A percentile compares a stretch with the other conserved stretches of the same genome.
Conservation (phyloP, 345 rosid species). For the Schrenkiella parvula region DNA sequence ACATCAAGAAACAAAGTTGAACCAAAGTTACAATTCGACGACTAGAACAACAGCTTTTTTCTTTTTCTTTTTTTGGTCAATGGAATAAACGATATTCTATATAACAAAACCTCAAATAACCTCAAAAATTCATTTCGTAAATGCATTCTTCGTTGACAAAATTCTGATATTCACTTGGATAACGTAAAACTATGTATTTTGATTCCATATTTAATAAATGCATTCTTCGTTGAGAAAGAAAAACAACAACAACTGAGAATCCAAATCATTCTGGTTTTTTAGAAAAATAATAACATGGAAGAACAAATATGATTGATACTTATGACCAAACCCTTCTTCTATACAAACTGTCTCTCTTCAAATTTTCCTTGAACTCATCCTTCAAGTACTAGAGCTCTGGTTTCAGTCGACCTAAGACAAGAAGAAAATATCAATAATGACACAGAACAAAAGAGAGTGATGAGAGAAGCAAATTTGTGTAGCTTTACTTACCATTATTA, state of each 20-base stretch:
- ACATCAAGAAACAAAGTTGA: no score
- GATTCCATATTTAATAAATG: constrained; percentile 15
- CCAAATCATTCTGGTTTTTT: constrained; percentile 22
- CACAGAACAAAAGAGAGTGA: not conserved
- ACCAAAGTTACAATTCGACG: no score
- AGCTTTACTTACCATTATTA: constrained; percentile 45
- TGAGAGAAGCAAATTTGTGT: not conserved
- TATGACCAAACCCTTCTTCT: constrained; percentile 26
- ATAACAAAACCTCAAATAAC: no score
- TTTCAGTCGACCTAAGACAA: constrained; percentile 50
- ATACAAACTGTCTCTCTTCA: constrained; percentile 26
- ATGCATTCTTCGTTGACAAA: no score
- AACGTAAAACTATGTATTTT: not conserved
- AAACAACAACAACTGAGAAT: constrained; percentile 25
- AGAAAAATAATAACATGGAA: constrained; percentile 13
- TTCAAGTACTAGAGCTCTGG: constrained; percentile 50
- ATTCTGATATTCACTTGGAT: not conserved
- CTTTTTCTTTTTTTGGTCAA: no score
- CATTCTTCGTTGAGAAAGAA: constrained; percentile 17
- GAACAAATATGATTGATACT: constrained; percentile 27
- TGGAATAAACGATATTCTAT: no score
- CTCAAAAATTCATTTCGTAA: no score
- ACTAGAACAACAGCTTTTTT: no score
- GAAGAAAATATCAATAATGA: not conserved
- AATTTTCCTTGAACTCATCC: constrained; percentile 6